phyloP scores from a whole-genome alignment of 352 stramenopile species.

The Globisporangium yorkense region DNA sequence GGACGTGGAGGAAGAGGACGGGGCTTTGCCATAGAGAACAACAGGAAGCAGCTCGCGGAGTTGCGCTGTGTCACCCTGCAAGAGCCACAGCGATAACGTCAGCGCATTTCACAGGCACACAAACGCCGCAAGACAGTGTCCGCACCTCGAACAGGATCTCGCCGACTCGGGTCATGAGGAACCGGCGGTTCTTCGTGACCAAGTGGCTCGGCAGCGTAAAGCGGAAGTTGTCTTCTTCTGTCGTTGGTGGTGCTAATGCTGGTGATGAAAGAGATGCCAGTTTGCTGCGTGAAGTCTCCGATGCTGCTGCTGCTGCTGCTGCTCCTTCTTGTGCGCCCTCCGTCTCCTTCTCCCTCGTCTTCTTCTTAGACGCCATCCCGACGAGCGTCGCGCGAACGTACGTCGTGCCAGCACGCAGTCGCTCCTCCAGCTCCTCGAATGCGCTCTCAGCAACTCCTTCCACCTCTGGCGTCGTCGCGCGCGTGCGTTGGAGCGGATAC shows the following conservation, averaged over 20 bases:
- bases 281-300: not conserved
- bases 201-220: conserved; percentile 9
- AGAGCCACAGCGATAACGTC: not conserved
- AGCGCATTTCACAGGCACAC: not conserved
- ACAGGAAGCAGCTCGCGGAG: conserved; percentile 33
- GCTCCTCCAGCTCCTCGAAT: conserved; percentile 9
- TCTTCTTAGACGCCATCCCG: too few relatives aligned
- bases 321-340: not conserved
- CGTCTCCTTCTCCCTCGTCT: not conserved
- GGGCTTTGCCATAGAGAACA: conserved; percentile 24
- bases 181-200: conserved; percentile 4
- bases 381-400: conserved; percentile 5
- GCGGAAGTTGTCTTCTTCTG: not conserved
- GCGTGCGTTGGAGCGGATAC: conserved; percentile 3
- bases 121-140: not conserved
- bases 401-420: not conserved
- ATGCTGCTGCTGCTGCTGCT: not conserved
- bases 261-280: not conserved
- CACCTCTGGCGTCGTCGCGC: not conserved
- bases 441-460: not conserved
- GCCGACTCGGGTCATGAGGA: conserved; percentile 10
- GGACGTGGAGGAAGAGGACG: not conserved
- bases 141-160: conserved; percentile 13
- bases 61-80: conserved; percentile 14
- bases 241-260: not conserved